phyloP scores from a whole-genome alignment of 345 rosid genomes.

The Boechera divaricarpa region DNA sequence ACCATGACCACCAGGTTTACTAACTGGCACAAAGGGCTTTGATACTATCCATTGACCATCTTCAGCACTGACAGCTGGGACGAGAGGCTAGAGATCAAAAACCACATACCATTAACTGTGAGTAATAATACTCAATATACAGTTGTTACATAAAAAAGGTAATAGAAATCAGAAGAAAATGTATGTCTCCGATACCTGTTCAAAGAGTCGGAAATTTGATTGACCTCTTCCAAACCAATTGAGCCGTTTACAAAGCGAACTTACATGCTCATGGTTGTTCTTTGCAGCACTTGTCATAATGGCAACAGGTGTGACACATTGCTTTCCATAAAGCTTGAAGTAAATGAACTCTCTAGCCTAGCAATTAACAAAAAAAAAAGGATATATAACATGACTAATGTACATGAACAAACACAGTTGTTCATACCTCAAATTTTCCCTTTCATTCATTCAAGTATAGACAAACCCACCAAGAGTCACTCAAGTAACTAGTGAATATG shows the following conservation, averaged over 20 bases:
- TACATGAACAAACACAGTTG: constrained; percentile 8
- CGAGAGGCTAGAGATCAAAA: constrained; percentile 73
- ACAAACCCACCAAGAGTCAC: constrained; percentile 24
- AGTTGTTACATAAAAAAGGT: not conserved
- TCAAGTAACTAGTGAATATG: constrained; percentile 22
- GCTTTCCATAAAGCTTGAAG: constrained; percentile 85
- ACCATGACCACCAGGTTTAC: constrained; percentile 98
- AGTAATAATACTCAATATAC: not conserved
- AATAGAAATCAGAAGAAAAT: not conserved
- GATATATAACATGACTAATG: constrained; percentile 11
- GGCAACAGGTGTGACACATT: constrained; percentile 89
- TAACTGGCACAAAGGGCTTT: constrained; percentile 78
- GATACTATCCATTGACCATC: constrained; percentile 86
- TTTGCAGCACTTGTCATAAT: constrained; percentile 97
- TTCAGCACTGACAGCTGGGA: constrained; percentile 80
- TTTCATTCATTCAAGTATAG: constrained; percentile 28
- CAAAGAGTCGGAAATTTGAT: constrained; percentile 85
- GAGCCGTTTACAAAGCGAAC: constrained; percentile 72
- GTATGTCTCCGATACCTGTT: constrained; percentile 61
- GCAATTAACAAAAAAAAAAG: constrained; percentile 28
- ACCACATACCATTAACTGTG: constrained; percentile 23
- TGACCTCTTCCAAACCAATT: constrained; percentile 93
- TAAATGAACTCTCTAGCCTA: constrained; percentile 91
- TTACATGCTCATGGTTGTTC: constrained; percentile 81
- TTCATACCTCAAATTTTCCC: not conserved